A percentile compares a stretch with the other conserved stretches of the same genome.
Conservation (phyloP, 345 rosid species). For the Draba incana region DNA sequence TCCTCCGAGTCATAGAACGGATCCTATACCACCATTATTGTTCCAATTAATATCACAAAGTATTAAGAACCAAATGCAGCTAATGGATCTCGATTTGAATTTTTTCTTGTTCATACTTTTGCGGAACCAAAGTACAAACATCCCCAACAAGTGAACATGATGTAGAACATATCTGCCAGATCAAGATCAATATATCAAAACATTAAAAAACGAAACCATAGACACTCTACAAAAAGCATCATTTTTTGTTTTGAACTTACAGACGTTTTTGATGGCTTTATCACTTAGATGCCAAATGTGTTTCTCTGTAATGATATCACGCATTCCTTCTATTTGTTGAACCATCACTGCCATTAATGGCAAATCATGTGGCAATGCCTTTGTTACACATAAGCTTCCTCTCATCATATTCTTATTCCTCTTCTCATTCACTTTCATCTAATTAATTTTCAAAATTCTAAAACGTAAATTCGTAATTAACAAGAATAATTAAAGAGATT, state of each 20-base stretch:
- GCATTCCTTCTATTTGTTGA: constrained; percentile 71
- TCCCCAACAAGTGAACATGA: constrained; percentile 95
- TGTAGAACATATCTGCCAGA: constrained; percentile 71
- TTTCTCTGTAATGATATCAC: constrained; percentile 68
- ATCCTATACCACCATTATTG: constrained; percentile 51
- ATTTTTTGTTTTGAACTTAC: constrained; percentile 46
- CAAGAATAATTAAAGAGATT: background rate
- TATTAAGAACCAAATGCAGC: background rate
- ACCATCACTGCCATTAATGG: constrained; percentile 86
- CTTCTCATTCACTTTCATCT: constrained; percentile 27
- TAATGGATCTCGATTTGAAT: background rate
- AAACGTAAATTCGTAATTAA: background rate
- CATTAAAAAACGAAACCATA: background rate
- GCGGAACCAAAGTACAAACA: constrained; percentile 80
- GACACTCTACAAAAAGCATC: background rate
- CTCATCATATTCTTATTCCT: constrained; percentile 39
- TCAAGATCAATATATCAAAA: constrained; percentile 9
- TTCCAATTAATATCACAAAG: constrained; percentile 1
- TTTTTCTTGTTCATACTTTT: constrained; percentile 55
- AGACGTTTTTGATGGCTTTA: constrained; percentile 69
- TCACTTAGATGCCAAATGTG: constrained; percentile 88
- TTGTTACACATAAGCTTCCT: constrained; percentile 46
- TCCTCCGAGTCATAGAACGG: constrained; percentile 89
- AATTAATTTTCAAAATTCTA: background rate
- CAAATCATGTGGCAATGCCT: constrained; percentile 66